phyloP scores from a whole-genome alignment of 2,329 filamentous ascomycete species.

The Fusarium camptoceras region DNA sequence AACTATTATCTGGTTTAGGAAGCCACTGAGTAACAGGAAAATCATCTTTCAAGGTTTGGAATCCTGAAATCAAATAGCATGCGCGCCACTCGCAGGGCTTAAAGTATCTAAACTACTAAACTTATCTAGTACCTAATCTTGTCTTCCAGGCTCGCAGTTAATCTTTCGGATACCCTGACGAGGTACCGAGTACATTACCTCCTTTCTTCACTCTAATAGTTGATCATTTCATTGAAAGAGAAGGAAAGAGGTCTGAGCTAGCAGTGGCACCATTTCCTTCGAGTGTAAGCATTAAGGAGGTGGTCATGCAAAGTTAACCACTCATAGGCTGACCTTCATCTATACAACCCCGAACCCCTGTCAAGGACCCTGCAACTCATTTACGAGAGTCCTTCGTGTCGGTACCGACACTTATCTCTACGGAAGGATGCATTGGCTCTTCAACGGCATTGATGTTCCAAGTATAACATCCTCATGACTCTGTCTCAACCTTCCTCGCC shows the following conservation, averaged over 20 bases:
- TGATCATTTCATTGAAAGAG: constrained; percentile 2
- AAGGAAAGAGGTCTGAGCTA: constrained; percentile 14
- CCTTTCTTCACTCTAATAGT: not conserved
- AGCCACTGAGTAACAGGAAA: not conserved
- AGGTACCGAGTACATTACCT: no score
- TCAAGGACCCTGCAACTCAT: constrained; percentile 30
- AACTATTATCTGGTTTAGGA: not conserved
- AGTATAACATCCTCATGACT: constrained; percentile 8
- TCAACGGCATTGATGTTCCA: constrained; percentile 11
- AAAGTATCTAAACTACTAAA: no score
- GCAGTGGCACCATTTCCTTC: constrained; percentile 20
- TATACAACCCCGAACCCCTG: constrained; percentile 26
- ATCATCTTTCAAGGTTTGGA: not conserved
- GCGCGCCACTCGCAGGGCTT: not conserved
- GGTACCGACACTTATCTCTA: no score
- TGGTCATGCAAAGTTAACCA: constrained; percentile 23
- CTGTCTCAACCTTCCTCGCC: not conserved
- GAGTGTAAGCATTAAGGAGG: constrained; percentile 20
- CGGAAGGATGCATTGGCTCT: no score
- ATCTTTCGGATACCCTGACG: not conserved
- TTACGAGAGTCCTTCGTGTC: constrained; percentile 36
- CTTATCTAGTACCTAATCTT: not conserved
- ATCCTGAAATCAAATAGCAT: not conserved
- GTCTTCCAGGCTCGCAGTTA: not conserved
- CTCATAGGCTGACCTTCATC: constrained; percentile 27